phyloP scores from a whole-genome alignment of 805 yeast species.

The Metschnikowia gelsemii region DNA sequence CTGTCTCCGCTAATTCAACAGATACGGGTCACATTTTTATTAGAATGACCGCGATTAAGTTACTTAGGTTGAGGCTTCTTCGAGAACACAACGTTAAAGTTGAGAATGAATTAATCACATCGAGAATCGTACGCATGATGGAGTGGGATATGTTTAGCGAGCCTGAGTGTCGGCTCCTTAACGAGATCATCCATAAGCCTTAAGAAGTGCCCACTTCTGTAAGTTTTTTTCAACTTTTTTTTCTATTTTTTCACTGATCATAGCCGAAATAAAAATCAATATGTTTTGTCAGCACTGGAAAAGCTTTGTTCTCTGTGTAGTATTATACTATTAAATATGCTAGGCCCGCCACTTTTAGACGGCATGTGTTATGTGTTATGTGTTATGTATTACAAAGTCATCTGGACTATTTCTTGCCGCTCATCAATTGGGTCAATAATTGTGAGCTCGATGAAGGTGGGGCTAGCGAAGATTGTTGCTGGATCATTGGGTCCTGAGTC shows the following conservation, averaged over 20 bases:
- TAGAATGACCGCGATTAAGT: conserved; percentile 12
- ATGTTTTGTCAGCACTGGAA: too few species aligned
- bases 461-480: conserved; percentile 12
- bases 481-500: conserved; percentile 14
- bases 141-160: conserved; percentile 21
- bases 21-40: conserved; percentile 11
- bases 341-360: background rate
- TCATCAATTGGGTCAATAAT: conserved; percentile 78
- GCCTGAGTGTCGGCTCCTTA: conserved; percentile 14
- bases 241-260: too few species aligned
- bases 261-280: background rate
- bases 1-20: conserved; percentile 6
- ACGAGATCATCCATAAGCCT: conserved; percentile 5
- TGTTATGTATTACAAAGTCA: too few species aligned
- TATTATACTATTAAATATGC: conserved; percentile 1
- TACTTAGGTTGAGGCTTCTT: conserved; percentile 13
- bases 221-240: background rate
- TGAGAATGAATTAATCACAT: conserved; percentile 10
- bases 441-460: conserved; percentile 66
- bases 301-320: background rate
- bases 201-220: background rate
- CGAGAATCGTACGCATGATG: conserved; percentile 22
- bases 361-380: background rate
- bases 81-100: conserved; percentile 12
- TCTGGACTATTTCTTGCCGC: conserved; percentile 55